Evolutionary conservation across 1,284 basidiomycete species (phyloP).

Genomic region (Cryptococcus amylolentus): DNA sequence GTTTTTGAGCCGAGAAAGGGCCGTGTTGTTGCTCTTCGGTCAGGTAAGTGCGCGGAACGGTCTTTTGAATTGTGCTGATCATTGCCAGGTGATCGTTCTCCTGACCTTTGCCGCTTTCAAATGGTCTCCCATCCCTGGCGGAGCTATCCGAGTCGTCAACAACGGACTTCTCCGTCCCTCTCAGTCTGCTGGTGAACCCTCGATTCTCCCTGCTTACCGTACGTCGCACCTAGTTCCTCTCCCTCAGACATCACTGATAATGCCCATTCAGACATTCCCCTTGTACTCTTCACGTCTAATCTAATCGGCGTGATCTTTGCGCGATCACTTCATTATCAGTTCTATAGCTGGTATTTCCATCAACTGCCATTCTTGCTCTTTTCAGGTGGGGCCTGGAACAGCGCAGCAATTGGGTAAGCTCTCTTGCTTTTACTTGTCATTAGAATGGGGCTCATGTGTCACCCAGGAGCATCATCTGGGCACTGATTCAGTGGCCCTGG

Average conservation of each 20-base stretch:
- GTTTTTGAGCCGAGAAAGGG: conserved; percentile 68
- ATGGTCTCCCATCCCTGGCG: conserved; percentile 67
- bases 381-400: conserved; percentile 17
- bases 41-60: conserved; percentile 55
- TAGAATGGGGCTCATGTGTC: background rate
- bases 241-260: background rate
- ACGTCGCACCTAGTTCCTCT: conserved; percentile 3
- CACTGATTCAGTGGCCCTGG: conserved; percentile 78
- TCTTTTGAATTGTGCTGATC: background rate
- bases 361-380: conserved; percentile 76
- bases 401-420: conserved; percentile 25
- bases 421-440: no score
- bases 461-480: conserved; percentile 60
- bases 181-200: conserved; percentile 9
- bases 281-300: conserved; percentile 84
- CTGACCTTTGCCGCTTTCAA: conserved; percentile 69
- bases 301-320: conserved; percentile 88
- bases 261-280: conserved; percentile 63
- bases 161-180: conserved; percentile 50
- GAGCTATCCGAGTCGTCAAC: conserved; percentile 57
- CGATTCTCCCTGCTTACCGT: conserved; percentile 26
- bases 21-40: conserved; percentile 61
- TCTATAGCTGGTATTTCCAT: conserved; percentile 96
- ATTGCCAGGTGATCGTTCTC: conserved; percentile 16
- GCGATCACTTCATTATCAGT: conserved; percentile 97